A percentile compares a stretch with the other conserved stretches of the same genome.
Evolutionary conservation across 1,284 basidiomycete species (phyloP).

Genomic region (Ganoderma multipileum): DNA sequence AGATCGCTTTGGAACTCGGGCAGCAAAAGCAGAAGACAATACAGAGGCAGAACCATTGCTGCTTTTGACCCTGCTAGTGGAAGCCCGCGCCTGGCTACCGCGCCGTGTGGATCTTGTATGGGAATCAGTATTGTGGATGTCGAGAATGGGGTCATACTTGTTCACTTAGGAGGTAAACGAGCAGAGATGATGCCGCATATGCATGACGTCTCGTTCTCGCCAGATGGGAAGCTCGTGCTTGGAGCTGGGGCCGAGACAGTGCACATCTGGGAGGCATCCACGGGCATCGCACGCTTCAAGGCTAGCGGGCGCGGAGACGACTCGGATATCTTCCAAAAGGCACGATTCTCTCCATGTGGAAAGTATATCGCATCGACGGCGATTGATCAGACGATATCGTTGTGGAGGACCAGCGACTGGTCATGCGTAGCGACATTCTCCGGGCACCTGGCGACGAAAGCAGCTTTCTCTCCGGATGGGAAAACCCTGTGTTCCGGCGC

Average conservation of each 20-base stretch:
- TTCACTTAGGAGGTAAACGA: not conserved
- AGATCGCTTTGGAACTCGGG: not conserved
- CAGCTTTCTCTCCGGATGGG: slow-evolving; percentile 2
- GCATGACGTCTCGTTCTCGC: not conserved
- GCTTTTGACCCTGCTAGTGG: not conserved
- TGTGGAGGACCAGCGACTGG: not conserved
- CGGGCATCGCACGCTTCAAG: not conserved
- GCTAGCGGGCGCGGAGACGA: not conserved
- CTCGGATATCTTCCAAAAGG: not conserved
- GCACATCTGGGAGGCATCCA: not conserved
- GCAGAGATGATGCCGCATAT: not conserved
- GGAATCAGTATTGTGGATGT: not conserved
- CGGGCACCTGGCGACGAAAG: not conserved
- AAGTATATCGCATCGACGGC: not conserved
- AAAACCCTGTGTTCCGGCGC: not conserved
- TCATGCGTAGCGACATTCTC: not conserved
- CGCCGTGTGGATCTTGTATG: too few species aligned
- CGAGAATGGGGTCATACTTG: not conserved
- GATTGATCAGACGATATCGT: not conserved
- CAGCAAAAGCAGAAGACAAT: too few species aligned
- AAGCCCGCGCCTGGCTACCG: not conserved
- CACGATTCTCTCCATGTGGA: slow-evolving; percentile 1
- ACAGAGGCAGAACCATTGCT: not conserved
- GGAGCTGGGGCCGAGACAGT: too few species aligned
- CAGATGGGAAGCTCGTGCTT: not conserved